Percentiles rank a stretch among this genome's conserved stretches.
Evolutionary conservation across 306 rosid genomes (phyloP).

Genomic region (Cucurbita maxima): DNA sequence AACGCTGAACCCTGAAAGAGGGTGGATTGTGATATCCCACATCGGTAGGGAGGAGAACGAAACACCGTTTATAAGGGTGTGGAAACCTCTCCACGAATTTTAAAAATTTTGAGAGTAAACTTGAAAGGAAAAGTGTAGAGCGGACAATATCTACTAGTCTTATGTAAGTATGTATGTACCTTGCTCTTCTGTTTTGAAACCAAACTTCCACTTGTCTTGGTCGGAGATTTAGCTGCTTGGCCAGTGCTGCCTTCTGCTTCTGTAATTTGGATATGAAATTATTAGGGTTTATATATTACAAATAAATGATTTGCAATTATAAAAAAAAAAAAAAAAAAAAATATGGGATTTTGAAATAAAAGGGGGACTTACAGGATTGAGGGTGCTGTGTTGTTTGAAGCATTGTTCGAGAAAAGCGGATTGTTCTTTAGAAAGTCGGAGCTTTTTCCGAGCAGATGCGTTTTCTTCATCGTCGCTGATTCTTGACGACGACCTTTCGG

Average conservation of each 20-base stretch:
- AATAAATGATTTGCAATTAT: no score
- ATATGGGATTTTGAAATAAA: no score
- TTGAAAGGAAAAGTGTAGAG: no score
- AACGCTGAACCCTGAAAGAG: no score
- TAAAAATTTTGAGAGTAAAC: no score
- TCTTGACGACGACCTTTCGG: slow-evolving; percentile 46
- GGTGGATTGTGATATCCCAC: no score
- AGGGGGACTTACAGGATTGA: slow-evolving; percentile 58
- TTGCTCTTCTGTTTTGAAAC: slow-evolving; percentile 98
- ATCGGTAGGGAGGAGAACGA: no score
- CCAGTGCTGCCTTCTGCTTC: slow-evolving; percentile 82
- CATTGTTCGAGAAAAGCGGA: slow-evolving; percentile 87
- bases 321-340: no score
- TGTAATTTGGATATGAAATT: slow-evolving; percentile 11
- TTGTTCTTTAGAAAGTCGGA: slow-evolving; percentile 75
- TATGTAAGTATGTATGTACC: no score
- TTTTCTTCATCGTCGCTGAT: slow-evolving; percentile 81
- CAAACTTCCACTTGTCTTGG: slow-evolving; percentile 99
- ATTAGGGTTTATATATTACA: neutral
- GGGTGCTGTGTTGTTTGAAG: slow-evolving; percentile 87
- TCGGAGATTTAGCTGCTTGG: slow-evolving; percentile 74
- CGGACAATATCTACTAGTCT: no score
- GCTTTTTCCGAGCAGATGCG: slow-evolving; percentile 72
- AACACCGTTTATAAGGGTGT: no score
- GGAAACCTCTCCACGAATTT: no score